Conservation (phyloP, 257 asterid species). For the Galeopsis tetrahit region DNA sequence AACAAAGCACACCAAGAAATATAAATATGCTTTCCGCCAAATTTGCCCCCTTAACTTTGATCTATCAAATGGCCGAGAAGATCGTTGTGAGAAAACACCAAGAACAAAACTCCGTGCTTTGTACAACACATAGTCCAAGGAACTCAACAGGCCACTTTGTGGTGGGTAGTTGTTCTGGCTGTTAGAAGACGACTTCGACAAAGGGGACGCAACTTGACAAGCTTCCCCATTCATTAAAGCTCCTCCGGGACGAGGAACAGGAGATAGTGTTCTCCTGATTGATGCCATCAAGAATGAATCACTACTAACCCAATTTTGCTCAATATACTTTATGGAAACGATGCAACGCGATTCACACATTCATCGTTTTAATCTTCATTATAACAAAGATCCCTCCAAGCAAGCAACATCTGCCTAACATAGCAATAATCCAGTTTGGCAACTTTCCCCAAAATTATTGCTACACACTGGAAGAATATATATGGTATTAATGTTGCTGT, state of each 20-base stretch:
- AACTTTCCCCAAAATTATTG: constrained; percentile 16
- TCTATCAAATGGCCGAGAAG: constrained; percentile 57
- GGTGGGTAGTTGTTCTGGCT: constrained; percentile 46
- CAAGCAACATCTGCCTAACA: constrained; percentile 30
- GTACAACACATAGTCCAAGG: constrained; percentile 57
- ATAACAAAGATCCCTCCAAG: constrained; percentile 25
- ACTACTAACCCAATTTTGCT: constrained; percentile 8
- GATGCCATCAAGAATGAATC: constrained; percentile 60
- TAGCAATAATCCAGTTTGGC: constrained; percentile 30
- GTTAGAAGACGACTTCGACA: constrained; percentile 65
- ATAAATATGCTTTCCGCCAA: constrained; percentile 67
- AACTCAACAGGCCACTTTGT: constrained; percentile 40
- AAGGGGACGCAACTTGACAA: constrained; percentile 58
- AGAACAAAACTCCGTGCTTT: constrained; percentile 49
- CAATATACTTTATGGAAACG: constrained; percentile 2
- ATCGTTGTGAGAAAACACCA: constrained; percentile 56
- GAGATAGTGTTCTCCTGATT: constrained; percentile 68
- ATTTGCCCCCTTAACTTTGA: constrained; percentile 59
- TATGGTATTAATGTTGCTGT: constrained; percentile 5
- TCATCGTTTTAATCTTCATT: background rate
- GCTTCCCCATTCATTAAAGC: constrained; percentile 58
- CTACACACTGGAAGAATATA: constrained; percentile 6
- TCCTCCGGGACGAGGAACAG: constrained; percentile 63
- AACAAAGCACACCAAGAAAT: constrained; percentile 60
- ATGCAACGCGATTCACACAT: constrained; percentile 28